Percentiles rank a stretch among this genome's conserved stretches.
phyloP scores from a whole-genome alignment of 495 filamentous ascomycete species.

The Penicillium silybi region DNA sequence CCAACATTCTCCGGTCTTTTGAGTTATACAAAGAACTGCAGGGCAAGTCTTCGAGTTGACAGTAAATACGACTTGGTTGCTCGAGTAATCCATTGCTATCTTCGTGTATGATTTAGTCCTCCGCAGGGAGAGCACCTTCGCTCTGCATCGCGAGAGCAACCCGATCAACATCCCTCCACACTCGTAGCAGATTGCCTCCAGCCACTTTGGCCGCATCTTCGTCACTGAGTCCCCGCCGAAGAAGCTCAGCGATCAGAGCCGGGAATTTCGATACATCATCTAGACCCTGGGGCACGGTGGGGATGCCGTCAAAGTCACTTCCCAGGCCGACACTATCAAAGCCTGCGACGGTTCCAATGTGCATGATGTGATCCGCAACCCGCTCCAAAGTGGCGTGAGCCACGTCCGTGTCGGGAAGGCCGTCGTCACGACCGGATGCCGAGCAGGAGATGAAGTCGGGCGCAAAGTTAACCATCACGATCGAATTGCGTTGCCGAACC shows the following conservation, averaged over 20 bases:
- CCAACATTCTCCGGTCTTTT: slow-evolving; percentile 19
- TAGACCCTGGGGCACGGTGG: slow-evolving; percentile 42
- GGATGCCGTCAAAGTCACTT: slow-evolving; percentile 62
- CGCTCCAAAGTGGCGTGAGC: slow-evolving; percentile 70
- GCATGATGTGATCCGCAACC: slow-evolving; percentile 64
- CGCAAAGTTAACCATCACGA: slow-evolving; percentile 61
- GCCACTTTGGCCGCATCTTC: slow-evolving; percentile 62
- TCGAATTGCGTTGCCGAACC: slow-evolving; percentile 50
- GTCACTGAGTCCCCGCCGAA: slow-evolving; percentile 64
- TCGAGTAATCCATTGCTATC: background rate
- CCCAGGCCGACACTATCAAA: slow-evolving; percentile 60
- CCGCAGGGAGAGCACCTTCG: slow-evolving; percentile 54
- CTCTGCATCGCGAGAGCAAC: slow-evolving; percentile 61
- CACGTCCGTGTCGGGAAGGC: slow-evolving; percentile 47
- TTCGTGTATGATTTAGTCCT: slow-evolving; percentile 46
- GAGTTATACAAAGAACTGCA: slow-evolving; percentile 1
- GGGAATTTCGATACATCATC: slow-evolving; percentile 85
- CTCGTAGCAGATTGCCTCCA: slow-evolving; percentile 70
- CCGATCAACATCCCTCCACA: slow-evolving; percentile 69
- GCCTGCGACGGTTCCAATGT: slow-evolving; percentile 54
- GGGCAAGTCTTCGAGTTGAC: background rate
- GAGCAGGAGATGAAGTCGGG: slow-evolving; percentile 71
- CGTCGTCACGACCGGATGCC: slow-evolving; percentile 40
- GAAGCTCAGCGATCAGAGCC: slow-evolving; percentile 68
- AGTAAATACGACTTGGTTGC: background rate